phyloP scores from a whole-genome alignment of 768 basidiomycete genomes.

The Rhizopogon vesiculosus region DNA sequence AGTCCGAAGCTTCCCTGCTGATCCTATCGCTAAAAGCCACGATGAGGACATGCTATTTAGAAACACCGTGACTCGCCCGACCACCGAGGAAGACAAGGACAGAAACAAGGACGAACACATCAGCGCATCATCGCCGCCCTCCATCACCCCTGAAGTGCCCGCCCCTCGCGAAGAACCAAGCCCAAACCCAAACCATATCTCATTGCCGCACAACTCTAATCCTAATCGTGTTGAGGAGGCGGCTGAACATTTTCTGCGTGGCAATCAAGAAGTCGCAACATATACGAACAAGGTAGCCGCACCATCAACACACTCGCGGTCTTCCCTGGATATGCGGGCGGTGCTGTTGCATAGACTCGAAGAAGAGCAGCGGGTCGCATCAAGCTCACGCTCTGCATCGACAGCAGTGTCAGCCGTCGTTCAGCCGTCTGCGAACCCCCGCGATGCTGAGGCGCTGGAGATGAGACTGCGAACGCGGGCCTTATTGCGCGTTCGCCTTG shows the following conservation, averaged over 20 bases:
- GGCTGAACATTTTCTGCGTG: neutral
- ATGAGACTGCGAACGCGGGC: conserved; percentile 43
- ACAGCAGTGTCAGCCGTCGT: conserved; percentile 5
- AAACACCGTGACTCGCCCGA: conserved; percentile 26
- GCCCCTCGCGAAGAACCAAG: neutral
- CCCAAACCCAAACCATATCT: neutral
- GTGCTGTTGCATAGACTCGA: conserved; percentile 39
- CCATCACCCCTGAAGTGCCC: neutral
- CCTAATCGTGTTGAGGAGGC: neutral
- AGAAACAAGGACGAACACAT: conserved; percentile 7
- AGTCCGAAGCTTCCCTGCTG: neutral
- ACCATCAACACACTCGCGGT: neutral
- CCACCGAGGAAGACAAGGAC: conserved; percentile 5
- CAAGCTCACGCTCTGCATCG: conserved; percentile 2
- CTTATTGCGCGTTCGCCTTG: conserved; percentile 43
- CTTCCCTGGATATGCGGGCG: conserved; percentile 22
- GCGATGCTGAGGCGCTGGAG: conserved; percentile 26
- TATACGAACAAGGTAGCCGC: neutral
- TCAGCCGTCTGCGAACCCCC: neutral
- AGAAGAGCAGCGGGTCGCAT: conserved; percentile 35
- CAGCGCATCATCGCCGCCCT: conserved; percentile 1
- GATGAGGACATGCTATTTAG: conserved; percentile 3
- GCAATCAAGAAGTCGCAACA: neutral
- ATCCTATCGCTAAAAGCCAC: neutral
- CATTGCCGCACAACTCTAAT: neutral